Percentiles rank a stretch among this genome's conserved stretches.
phyloP scores from a whole-genome alignment of 2,329 filamentous ascomycete genomes.

The Aspergillus pseudoterreus region DNA sequence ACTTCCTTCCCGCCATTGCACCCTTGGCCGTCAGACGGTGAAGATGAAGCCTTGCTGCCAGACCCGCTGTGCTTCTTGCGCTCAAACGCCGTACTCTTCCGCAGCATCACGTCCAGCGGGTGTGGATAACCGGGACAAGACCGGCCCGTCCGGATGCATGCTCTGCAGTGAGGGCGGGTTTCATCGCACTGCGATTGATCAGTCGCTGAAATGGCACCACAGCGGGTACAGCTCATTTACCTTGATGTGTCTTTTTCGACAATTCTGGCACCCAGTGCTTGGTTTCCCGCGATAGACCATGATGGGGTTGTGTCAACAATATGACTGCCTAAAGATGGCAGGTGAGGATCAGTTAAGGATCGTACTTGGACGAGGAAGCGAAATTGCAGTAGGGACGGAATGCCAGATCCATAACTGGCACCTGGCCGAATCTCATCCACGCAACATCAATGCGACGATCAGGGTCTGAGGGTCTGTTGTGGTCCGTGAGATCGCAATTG shows the following conservation, averaged over 20 bases:
- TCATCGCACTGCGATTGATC: constrained; percentile 25
- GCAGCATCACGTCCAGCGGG: constrained; percentile 26
- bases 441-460: too few species aligned
- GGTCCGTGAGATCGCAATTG: too few species aligned
- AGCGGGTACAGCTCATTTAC: constrained; percentile 6
- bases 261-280: constrained; percentile 26
- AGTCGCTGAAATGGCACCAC: not conserved
- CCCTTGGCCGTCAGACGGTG: not conserved
- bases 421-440: too few species aligned
- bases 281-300: constrained; percentile 29
- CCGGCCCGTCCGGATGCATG: constrained; percentile 25
- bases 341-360: not conserved
- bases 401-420: too few species aligned
- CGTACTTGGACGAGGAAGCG: not conserved
- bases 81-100: constrained; percentile 20
- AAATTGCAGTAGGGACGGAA: too few species aligned
- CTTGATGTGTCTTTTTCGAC: constrained; percentile 27
- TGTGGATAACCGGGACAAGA: constrained; percentile 27
- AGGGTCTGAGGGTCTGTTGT: too few species aligned
- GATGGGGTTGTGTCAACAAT: not conserved
- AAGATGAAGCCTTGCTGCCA: not conserved
- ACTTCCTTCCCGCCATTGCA: not conserved
- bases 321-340: not conserved
- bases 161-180: constrained; percentile 25
- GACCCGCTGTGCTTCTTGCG: constrained; percentile 11